A percentile compares a stretch with the other conserved stretches of the same genome.
Conservation (phyloP, 305 asterid species). For the Plantago rigida region DNA sequence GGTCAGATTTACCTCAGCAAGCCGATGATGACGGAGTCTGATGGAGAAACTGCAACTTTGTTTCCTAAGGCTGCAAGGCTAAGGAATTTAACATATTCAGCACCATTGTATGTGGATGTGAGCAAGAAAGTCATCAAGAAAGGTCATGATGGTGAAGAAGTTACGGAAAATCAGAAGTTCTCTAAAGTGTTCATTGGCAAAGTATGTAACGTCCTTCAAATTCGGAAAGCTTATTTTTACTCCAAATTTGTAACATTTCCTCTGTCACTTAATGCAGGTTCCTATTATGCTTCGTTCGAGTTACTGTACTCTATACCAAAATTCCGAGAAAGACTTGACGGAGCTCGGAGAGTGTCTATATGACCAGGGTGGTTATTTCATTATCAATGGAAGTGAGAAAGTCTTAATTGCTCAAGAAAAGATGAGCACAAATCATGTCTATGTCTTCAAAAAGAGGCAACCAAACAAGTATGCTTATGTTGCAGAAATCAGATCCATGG, state of each 20-base stretch:
- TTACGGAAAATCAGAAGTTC: slow-evolving; percentile 92
- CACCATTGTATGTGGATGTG: slow-evolving; percentile 93
- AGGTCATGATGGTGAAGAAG: slow-evolving; percentile 99
- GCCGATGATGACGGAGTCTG: slow-evolving; percentile 99
- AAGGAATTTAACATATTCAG: slow-evolving; percentile 91
- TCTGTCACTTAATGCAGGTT: slow-evolving; percentile 38
- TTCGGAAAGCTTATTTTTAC: slow-evolving; percentile 4
- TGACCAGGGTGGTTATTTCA: slow-evolving; percentile 95
- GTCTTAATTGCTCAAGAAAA: slow-evolving; percentile 98
- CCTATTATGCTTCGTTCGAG: slow-evolving; percentile 97
- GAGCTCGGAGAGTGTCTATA: slow-evolving; percentile 98
- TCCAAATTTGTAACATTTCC: slow-evolving; percentile 21
- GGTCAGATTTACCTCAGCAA: slow-evolving; percentile 96
- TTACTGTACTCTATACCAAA: slow-evolving; percentile 79
- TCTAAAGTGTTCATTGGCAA: slow-evolving; percentile 95
- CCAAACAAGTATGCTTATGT: slow-evolving; percentile 96
- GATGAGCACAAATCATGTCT: slow-evolving; percentile 98
- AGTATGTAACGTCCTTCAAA: slow-evolving; percentile 33
- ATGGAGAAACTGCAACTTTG: slow-evolving; percentile 95
- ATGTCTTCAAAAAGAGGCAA: slow-evolving; percentile 91
- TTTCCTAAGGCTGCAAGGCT: slow-evolving; percentile 98
- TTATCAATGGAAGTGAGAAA: slow-evolving; percentile 94
- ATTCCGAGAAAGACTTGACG: slow-evolving; percentile 92
- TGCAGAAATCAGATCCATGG: slow-evolving; percentile 95
- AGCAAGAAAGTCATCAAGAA: slow-evolving; percentile 74